These are phyloP conservation scores for Amoebophrya sp. DNA, from an alignment of 169 alveolate species.

Conservation along the genomic window DNA sequence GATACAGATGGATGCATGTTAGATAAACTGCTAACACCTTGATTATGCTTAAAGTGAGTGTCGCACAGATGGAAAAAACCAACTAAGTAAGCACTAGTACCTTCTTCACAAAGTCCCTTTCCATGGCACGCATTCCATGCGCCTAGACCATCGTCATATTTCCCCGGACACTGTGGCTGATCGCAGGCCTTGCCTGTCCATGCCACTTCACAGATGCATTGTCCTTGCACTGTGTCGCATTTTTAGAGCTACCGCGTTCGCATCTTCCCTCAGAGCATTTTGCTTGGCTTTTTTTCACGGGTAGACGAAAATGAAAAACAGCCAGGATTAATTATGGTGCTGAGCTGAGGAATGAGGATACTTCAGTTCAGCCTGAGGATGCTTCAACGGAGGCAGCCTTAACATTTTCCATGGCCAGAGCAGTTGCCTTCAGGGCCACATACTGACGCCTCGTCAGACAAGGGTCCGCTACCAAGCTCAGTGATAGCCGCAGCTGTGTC, in stretches of 20 bases:
- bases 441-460: neutral
- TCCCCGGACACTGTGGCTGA: neutral
- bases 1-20: no score
- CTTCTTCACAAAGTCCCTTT: neutral
- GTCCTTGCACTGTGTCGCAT: neutral
- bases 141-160: neutral
- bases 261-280: neutral
- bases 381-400: neutral
- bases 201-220: neutral
- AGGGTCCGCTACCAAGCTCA: neutral
- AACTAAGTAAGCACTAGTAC: neutral
- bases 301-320: neutral
- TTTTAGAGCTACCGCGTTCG: neutral
- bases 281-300: neutral
- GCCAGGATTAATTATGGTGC: neutral
- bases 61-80: no score
- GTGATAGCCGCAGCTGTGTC: neutral
- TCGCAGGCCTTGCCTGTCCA: neutral
- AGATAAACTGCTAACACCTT: no score
- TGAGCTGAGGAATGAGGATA: neutral
- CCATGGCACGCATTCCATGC: neutral
- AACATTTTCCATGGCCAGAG: neutral
- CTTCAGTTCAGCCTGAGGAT: neutral
- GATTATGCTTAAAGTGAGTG: no score
- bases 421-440: neutral